phyloP scores from a whole-genome alignment of 2,329 filamentous ascomycete species.

The Chalara sp. region DNA sequence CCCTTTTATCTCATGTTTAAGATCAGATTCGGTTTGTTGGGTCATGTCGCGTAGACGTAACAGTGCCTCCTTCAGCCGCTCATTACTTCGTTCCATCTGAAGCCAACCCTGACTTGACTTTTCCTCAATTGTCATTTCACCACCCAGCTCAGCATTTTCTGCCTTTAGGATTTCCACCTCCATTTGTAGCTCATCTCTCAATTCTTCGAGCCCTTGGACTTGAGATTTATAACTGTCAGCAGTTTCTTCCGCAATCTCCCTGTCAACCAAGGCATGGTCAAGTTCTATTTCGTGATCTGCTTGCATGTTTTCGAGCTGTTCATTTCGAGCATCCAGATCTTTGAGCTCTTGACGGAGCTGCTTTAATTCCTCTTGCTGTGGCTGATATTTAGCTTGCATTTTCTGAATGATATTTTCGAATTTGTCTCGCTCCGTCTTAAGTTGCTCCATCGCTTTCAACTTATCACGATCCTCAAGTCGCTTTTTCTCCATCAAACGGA shows the following conservation, averaged over 20 bases:
- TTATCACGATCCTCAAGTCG: slow-evolving; percentile 79
- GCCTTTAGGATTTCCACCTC: slow-evolving; percentile 82
- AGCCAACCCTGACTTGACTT: slow-evolving; percentile 81
- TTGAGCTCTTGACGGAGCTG: slow-evolving; percentile 73
- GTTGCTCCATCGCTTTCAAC: slow-evolving; percentile 68
- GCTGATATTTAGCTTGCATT: slow-evolving; percentile 80
- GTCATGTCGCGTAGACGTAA: slow-evolving; percentile 80
- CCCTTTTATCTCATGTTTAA: slow-evolving; percentile 66
- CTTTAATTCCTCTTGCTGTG: slow-evolving; percentile 71
- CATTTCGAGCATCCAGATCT: slow-evolving; percentile 63
- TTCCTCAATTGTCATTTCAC: slow-evolving; percentile 84
- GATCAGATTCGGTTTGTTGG: slow-evolving; percentile 74
- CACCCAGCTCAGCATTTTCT: slow-evolving; percentile 77
- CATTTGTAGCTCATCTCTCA: slow-evolving; percentile 76
- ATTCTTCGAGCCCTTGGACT: slow-evolving; percentile 67
- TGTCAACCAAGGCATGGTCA: slow-evolving; percentile 82
- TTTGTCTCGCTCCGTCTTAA: slow-evolving; percentile 70
- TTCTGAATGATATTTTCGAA: slow-evolving; percentile 85
- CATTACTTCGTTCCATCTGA: slow-evolving; percentile 86
- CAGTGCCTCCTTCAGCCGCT: slow-evolving; percentile 78
- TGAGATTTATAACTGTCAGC: slow-evolving; percentile 78
- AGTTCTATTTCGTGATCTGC: slow-evolving; percentile 79
- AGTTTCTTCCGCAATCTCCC: slow-evolving; percentile 94
- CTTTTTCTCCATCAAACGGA: slow-evolving; percentile 83
- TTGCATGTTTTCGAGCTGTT: slow-evolving; percentile 65